Base-by-base conservation (phyloP, 2,329 filamentous ascomycete genomes). In the Monosporascus sp. region DNA sequence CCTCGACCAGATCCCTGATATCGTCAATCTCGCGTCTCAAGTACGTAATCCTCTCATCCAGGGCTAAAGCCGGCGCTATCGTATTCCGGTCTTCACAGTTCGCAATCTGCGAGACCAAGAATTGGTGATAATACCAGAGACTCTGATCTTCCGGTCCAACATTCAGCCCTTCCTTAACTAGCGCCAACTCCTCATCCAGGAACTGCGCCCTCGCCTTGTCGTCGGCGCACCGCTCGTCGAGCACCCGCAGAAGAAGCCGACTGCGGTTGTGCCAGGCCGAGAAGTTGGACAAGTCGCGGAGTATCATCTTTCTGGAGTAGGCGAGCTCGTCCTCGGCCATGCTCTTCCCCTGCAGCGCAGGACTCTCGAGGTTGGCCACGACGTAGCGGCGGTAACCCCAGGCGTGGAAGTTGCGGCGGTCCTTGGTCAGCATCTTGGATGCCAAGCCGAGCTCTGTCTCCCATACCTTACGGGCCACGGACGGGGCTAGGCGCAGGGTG, bases 61-160 rank as follows among this genome's bases (percentile, higher is more conserved):
- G 67, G 1, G 78, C 78, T 31, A 96, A 72, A 38, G 82, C 77
- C 0, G 84, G 83, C 16, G 85, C 80, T 61, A 96, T 87, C 9
- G 80, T 80, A 20, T 78, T 73, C 3, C 73, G 66, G 16, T 75
- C 72, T 16, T 68, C 74, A 48, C 72, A 26, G 63, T 75, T 78
- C 50, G 79, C 74, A 62, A 88, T 75, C 65, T 86, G 87, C 55
- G 85, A 81, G 73, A 97, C 84, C 53, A 97, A 75, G 65, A 87
- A 96, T 62, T 94, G 88, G 69, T 97, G 91, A 66, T 99, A 97
- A 70, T 95, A 96, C 92, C 94, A 99, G 6, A 97, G 78, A 19
- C 91, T 96, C 67, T 97, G 93, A 67, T 97, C 93, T 61, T 96
- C 91, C 0, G 93, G 91, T 54, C 95, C 92, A 38, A 90, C 89